A percentile compares a stretch with the other conserved stretches of the same genome.
These are phyloP conservation scores for Berberis thunbergii DNA, from an alignment of 164 flowering plant genomes.

Conservation along the genomic window DNA sequence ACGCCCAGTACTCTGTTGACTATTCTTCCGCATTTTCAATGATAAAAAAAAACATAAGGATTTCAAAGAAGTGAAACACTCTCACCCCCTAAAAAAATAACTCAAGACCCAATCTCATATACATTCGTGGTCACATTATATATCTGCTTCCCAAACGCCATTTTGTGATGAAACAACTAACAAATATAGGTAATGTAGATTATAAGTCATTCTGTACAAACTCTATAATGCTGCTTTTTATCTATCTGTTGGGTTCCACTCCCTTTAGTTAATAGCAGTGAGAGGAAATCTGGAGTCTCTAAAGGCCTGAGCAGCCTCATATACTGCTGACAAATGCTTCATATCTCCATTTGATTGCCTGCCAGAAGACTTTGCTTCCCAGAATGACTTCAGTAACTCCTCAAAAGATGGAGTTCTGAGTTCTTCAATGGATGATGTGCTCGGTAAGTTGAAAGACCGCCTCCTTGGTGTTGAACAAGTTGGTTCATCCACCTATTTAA, in stretches of 20 bases:
- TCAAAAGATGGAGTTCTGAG: conserved; percentile 86
- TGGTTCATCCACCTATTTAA: conserved; percentile 78
- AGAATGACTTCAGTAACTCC: conserved; percentile 59
- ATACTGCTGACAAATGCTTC: conserved; percentile 39
- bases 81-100: too few relatives aligned
- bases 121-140: too few relatives aligned
- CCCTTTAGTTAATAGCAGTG: conserved; percentile 58
- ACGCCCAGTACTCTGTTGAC: too few relatives aligned
- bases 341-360: conserved; percentile 73
- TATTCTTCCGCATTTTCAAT: too few relatives aligned
- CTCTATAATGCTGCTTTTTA: not conserved
- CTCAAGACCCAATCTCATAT: too few relatives aligned
- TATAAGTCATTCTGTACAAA: conserved; percentile 30
- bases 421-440: conserved; percentile 77
- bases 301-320: conserved; percentile 46
- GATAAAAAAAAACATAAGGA: too few relatives aligned
- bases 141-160: not conserved
- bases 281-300: conserved; percentile 87
- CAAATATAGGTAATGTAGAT: not conserved
- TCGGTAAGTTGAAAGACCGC: conserved; percentile 70
- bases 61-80: too few relatives aligned
- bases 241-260: conserved; percentile 5
- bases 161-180: not conserved
- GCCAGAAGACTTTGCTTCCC: conserved; percentile 52
- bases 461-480: conserved; percentile 91